A percentile compares a stretch with the other conserved stretches of the same genome.
Evolutionary conservation across 371 early-diverging fungal species (phyloP).

Genomic region (Rhizopus stolonifer): DNA sequence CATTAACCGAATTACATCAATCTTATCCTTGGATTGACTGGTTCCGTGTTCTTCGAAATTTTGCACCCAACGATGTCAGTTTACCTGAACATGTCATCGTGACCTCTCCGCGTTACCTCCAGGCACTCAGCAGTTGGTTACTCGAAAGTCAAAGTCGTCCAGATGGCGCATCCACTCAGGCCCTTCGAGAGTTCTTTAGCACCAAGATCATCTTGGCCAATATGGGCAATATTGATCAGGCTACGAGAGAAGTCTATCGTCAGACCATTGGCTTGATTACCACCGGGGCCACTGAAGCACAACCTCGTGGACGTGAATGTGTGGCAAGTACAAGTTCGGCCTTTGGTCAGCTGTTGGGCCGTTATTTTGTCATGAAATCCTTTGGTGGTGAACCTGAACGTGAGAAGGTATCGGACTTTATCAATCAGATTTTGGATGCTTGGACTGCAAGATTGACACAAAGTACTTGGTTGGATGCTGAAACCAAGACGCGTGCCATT

Average conservation of each 20-base stretch:
- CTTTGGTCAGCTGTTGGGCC: slow-evolving; percentile 55
- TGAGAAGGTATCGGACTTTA: slow-evolving; percentile 29
- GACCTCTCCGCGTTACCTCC: slow-evolving; percentile 7
- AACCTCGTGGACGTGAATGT: slow-evolving; percentile 52
- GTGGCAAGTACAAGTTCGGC: slow-evolving; percentile 32
- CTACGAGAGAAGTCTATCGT: slow-evolving; percentile 18
- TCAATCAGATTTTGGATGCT: slow-evolving; percentile 28
- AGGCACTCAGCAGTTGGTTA: slow-evolving; percentile 14
- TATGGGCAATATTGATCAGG: slow-evolving; percentile 13
- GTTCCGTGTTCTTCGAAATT: slow-evolving; percentile 13
- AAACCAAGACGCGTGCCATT: slow-evolving; percentile 45
- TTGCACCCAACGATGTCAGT: slow-evolving; percentile 5
- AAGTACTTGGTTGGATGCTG: slow-evolving; percentile 53
- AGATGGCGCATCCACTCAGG: slow-evolving; percentile 8
- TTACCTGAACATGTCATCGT: slow-evolving; percentile 18
- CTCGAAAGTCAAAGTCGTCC: slow-evolving; percentile 1
- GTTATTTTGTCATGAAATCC: slow-evolving; percentile 50
- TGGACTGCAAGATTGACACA: slow-evolving; percentile 41
- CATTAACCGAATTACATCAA: slow-evolving; percentile 36
- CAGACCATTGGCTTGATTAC: slow-evolving; percentile 21
- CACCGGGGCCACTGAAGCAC: slow-evolving; percentile 35
- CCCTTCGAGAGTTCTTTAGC: slow-evolving; percentile 18
- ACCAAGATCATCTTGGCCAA: slow-evolving; percentile 13
- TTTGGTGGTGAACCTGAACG: slow-evolving; percentile 45
- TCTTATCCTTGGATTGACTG: slow-evolving; percentile 29